phyloP scores from a whole-genome alignment of 129 eudicot species.

The Erigeron canadensis region DNA sequence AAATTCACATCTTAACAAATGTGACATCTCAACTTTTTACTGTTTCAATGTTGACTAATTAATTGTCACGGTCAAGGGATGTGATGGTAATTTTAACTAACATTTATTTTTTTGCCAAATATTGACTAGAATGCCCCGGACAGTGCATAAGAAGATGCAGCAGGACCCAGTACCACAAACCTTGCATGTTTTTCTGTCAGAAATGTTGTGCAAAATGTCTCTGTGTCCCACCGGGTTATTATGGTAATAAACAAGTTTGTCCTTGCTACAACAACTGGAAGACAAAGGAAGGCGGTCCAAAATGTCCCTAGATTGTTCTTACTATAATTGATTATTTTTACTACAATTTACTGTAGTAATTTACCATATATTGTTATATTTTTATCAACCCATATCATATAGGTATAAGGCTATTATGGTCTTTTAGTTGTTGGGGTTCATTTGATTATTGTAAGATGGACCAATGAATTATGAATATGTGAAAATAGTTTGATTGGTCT shows the following conservation, averaged over 20 bases:
- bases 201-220: constrained; percentile 70
- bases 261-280: constrained; percentile 88
- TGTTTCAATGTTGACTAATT: constrained; percentile 13
- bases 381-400: neutral
- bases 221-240: constrained; percentile 76
- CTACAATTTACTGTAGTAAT: too few species aligned
- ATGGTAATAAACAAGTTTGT: constrained; percentile 71
- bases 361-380: too few species aligned
- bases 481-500: constrained; percentile 8
- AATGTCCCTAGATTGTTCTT: constrained; percentile 67
- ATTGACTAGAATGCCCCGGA: constrained; percentile 58
- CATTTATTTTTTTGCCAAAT: neutral
- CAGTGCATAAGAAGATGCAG: constrained; percentile 67
- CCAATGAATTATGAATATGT: constrained; percentile 21
- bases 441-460: neutral
- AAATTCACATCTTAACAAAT: neutral
- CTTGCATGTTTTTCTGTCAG: constrained; percentile 77
- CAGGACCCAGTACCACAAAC: constrained; percentile 63
- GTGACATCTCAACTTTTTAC: constrained; percentile 24
- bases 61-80: constrained; percentile 16
- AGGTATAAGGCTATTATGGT: constrained; percentile 3
- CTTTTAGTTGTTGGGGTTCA: neutral
- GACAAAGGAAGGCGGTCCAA: constrained; percentile 75
- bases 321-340: too few species aligned
- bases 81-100: neutral